Base-by-base conservation (phyloP, 2,329 filamentous ascomycete species). In the Fusarium piperis region DNA sequence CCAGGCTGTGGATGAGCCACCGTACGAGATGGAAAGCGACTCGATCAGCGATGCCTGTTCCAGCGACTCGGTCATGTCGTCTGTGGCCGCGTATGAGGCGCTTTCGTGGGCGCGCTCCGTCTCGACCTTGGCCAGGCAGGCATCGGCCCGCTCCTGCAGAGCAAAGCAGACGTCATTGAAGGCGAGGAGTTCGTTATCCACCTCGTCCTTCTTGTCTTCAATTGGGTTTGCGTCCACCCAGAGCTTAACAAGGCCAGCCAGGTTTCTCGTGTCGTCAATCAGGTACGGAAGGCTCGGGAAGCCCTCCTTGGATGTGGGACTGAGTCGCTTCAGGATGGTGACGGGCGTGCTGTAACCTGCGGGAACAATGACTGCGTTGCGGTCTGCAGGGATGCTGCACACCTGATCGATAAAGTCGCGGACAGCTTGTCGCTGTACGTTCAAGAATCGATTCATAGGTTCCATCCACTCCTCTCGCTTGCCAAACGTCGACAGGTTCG, bases 391-490 rank as follows among this genome's bases (percentile, higher is more conserved):
- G 59, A 98, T 93, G 10, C 92, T 90, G 83, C 95, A 98, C 52
- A 98, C 89, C 32, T 90, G 87, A 78, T 98, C 95, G 67, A 98
- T 92, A 75, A 95, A 98, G 52, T 91, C 88, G 79, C 95, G 97
- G 81, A 98, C 94, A 39, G 93, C 89, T 74, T 92, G 88, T 20
- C 94, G 90, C 77, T 97, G 92, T 1, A 89, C 86, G 10, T 86
- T 87, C 38, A 98, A 84, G 76, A 98, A 98, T 46, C 89, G 89
- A 78, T 98, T 98, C 95, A 98, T 98, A 0, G 94, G 94, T 82
- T 97, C 95, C 95, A 98, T 98, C 94, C 94, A 98, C n/a, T 92
- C 91, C 81, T 98, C 95, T 79, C 97, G 97, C 78, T 93, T 95
- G 41, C 95, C 95, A 78, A 98, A 98, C 0, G 90, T 94, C 2